These are phyloP conservation scores for Chrysoporthe cubensis DNA, from an alignment of 2,329 filamentous ascomycete genomes.

Conservation along the genomic window DNA sequence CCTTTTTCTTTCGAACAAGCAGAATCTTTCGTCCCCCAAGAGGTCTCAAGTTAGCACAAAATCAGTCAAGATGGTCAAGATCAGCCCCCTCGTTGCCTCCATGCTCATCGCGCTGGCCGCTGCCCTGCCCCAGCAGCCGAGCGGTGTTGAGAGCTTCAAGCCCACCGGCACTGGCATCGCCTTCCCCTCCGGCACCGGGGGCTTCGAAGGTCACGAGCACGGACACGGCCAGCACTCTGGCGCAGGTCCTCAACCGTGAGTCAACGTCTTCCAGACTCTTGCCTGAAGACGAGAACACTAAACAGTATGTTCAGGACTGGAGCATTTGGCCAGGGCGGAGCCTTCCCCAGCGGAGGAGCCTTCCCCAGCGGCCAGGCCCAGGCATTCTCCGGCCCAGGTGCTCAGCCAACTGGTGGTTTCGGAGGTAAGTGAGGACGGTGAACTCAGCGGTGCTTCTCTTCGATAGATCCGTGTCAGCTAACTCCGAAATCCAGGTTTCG, in stretches of 20 bases:
- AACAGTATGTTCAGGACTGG: background rate
- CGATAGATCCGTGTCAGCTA: too few relatives aligned
- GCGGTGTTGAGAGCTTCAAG: background rate
- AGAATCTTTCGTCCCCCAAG: background rate
- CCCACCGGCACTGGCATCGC: constrained; percentile 10
- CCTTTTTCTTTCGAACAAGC: background rate
- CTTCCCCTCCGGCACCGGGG: constrained; percentile 23
- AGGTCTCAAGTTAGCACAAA: constrained; percentile 3
- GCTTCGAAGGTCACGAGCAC: constrained; percentile 7
- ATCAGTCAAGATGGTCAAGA: constrained; percentile 30
- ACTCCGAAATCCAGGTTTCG: background rate
- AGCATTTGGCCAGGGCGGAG: background rate
- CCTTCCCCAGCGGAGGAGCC: background rate
- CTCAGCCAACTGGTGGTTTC: constrained; percentile 21
- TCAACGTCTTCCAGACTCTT: too few relatives aligned
- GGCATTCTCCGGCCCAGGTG: background rate
- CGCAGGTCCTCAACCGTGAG: too few relatives aligned
- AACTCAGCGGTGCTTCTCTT: too few relatives aligned
- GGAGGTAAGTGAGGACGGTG: constrained; percentile 1
- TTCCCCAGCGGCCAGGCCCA: constrained; percentile 11
- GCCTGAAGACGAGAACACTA: too few relatives aligned
- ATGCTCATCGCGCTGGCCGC: constrained; percentile 26
- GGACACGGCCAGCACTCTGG: constrained; percentile 17
- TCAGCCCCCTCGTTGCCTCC: constrained; percentile 27
- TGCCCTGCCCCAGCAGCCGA: constrained; percentile 23